These are phyloP conservation scores for Lophiotrema nucula DNA, from an alignment of 495 filamentous ascomycete genomes.

Conservation along the genomic window DNA sequence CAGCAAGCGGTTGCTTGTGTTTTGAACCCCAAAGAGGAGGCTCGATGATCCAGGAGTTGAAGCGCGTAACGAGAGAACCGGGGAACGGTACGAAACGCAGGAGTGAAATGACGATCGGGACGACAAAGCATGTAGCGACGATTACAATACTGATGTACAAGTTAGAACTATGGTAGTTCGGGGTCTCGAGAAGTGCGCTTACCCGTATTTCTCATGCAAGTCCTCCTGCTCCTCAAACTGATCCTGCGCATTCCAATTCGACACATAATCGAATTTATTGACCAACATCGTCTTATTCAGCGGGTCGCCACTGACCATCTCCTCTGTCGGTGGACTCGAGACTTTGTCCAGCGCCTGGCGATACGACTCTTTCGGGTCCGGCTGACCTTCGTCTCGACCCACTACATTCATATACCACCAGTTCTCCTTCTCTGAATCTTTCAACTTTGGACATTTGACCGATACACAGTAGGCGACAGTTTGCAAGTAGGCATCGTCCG, in stretches of 20 bases:
- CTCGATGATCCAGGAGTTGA: slow-evolving; percentile 12
- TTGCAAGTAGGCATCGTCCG: slow-evolving; percentile 1
- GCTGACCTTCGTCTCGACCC: neutral
- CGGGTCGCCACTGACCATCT: neutral
- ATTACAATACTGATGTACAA: slow-evolving; percentile 1
- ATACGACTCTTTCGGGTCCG: slow-evolving; percentile 8
- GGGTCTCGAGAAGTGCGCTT: too few species aligned
- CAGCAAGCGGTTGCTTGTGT: slow-evolving; percentile 8
- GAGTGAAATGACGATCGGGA: slow-evolving; percentile 15
- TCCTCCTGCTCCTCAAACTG: neutral
- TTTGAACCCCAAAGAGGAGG: slow-evolving; percentile 4
- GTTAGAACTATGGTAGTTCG: too few species aligned
- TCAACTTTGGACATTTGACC: neutral
- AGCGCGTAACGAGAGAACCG: neutral
- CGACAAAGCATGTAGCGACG: slow-evolving; percentile 7
- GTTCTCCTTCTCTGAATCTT: neutral
- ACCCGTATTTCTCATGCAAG: slow-evolving; percentile 1
- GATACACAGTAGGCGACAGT: slow-evolving; percentile 15
- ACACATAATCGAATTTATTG: neutral
- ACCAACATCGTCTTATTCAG: slow-evolving; percentile 8
- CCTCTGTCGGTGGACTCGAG: neutral
- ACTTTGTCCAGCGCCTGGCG: neutral
- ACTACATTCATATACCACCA: slow-evolving; percentile 7
- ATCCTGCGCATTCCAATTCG: neutral
- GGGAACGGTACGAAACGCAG: slow-evolving; percentile 18